Percentiles rank a stretch among this genome's conserved stretches.
Conservation (phyloP, 495 filamentous ascomycete genomes). For the Xylaria grammica region DNA sequence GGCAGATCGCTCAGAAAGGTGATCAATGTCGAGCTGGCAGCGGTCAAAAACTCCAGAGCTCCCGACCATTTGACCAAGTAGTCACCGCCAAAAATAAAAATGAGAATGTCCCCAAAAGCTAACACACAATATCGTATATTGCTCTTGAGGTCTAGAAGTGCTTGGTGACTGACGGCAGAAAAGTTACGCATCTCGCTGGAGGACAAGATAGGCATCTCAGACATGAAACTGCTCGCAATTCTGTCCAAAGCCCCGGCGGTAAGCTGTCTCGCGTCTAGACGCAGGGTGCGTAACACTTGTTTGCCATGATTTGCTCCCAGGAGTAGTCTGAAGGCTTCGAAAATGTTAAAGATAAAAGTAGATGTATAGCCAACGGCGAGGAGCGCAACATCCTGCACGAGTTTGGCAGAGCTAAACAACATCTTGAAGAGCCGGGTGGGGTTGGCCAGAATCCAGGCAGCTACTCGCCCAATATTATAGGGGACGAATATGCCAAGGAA, state of each 20-base stretch:
- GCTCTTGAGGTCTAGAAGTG: constrained; percentile 43
- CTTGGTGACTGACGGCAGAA: constrained; percentile 54
- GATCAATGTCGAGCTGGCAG: not conserved
- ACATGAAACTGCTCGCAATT: constrained; percentile 44
- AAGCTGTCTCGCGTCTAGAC: constrained; percentile 28
- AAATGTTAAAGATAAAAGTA: constrained; percentile 31
- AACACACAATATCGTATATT: constrained; percentile 38
- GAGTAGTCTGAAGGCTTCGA: constrained; percentile 29
- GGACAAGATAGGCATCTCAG: constrained; percentile 45
- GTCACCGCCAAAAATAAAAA: constrained; percentile 41
- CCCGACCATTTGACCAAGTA: constrained; percentile 34
- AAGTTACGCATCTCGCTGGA: constrained; percentile 52
- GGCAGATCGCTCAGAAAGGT: constrained; percentile 17
- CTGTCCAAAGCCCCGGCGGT: constrained; percentile 38
- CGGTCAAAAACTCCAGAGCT: not conserved
- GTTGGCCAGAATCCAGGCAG: constrained; percentile 77
- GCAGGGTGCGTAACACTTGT: constrained; percentile 24
- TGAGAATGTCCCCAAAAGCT: constrained; percentile 26
- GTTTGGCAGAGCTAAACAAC: constrained; percentile 71
- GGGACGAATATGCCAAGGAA: constrained; percentile 85
- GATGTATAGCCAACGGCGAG: constrained; percentile 43
- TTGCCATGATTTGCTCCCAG: constrained; percentile 27
- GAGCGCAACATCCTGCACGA: constrained; percentile 58
- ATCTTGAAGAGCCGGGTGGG: constrained; percentile 76
- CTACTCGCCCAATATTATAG: constrained; percentile 86